A percentile compares a stretch with the other conserved stretches of the same genome.
Evolutionary conservation across 495 filamentous ascomycete genomes (phyloP).

Genomic region (Aspergillus ostianus): DNA sequence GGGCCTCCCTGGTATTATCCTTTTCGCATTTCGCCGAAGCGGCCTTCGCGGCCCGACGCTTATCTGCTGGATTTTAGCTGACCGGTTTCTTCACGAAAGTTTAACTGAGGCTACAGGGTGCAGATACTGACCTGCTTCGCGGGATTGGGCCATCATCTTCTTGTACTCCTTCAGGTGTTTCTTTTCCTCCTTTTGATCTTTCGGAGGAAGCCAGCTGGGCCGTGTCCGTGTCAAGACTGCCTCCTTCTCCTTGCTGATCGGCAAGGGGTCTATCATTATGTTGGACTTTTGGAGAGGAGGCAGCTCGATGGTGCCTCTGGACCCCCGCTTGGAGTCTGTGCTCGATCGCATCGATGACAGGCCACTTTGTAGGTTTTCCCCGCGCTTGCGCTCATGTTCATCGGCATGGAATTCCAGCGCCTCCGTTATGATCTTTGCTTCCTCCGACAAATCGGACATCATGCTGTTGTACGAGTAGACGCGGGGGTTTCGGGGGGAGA

Average conservation of each 20-base stretch:
- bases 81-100: neutral
- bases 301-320: slow-evolving; percentile 59
- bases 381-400: slow-evolving; percentile 52
- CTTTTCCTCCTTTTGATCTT: slow-evolving; percentile 88
- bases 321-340: slow-evolving; percentile 53
- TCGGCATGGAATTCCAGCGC: slow-evolving; percentile 84
- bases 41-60: slow-evolving; percentile 47
- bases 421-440: slow-evolving; percentile 85
- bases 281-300: slow-evolving; percentile 84
- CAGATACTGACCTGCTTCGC: slow-evolving; percentile 60
- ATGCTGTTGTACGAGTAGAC: slow-evolving; percentile 85
- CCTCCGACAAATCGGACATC: slow-evolving; percentile 75
- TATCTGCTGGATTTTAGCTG: slow-evolving; percentile 34
- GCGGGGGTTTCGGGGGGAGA: slow-evolving; percentile 54
- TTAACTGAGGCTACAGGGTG: neutral
- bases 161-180: slow-evolving; percentile 90
- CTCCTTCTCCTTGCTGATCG: slow-evolving; percentile 95
- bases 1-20: slow-evolving; percentile 61
- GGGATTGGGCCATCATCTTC: slow-evolving; percentile 81
- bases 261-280: slow-evolving; percentile 94
- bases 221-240: slow-evolving; percentile 86
- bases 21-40: slow-evolving; percentile 56
- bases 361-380: slow-evolving; percentile 51
- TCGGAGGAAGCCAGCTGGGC: slow-evolving; percentile 93
- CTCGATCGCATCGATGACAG: slow-evolving; percentile 43